phyloP scores from a whole-genome alignment of 768 basidiomycete species.

The Suillus paluster region DNA sequence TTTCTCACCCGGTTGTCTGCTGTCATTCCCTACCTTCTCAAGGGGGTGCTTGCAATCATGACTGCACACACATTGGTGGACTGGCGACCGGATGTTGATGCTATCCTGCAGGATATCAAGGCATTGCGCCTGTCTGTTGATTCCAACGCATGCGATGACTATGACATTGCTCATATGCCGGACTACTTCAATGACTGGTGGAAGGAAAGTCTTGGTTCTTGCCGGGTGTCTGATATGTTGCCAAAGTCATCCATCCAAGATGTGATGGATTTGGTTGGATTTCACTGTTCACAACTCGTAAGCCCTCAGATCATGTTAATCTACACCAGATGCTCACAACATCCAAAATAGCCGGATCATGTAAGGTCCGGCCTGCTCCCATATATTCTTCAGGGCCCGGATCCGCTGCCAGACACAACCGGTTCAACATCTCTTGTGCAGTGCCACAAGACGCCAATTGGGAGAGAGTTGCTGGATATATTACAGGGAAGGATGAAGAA shows the following conservation, averaged over 20 bases:
- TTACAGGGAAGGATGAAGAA: not conserved
- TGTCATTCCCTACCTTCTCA: not conserved
- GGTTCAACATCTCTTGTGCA: not conserved
- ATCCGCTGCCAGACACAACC: not conserved
- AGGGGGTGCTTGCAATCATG: not conserved
- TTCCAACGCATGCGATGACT: not conserved
- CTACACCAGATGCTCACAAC: not conserved
- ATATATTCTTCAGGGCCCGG: not conserved
- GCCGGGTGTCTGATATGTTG: not conserved
- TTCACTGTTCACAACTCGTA: not conserved
- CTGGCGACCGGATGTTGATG: not conserved
- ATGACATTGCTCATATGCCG: not conserved
- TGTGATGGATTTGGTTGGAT: not conserved
- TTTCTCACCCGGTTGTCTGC: not conserved
- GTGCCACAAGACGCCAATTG: not conserved
- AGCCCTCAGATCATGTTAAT: not conserved
- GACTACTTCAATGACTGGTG: conserved; percentile 4
- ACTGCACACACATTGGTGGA: not conserved
- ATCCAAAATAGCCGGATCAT: not conserved
- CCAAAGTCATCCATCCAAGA: conserved; percentile 3
- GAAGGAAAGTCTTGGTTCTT: not conserved
- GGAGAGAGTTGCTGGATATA: not conserved
- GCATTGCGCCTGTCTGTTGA: not conserved
- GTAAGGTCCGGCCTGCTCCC: not conserved
- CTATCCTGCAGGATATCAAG: not conserved